A percentile compares a stretch with the other conserved stretches of the same genome.
These are phyloP conservation scores for Geotrichum reessii DNA, from an alignment of 1,139 yeast genomes.

Conservation along the genomic window DNA sequence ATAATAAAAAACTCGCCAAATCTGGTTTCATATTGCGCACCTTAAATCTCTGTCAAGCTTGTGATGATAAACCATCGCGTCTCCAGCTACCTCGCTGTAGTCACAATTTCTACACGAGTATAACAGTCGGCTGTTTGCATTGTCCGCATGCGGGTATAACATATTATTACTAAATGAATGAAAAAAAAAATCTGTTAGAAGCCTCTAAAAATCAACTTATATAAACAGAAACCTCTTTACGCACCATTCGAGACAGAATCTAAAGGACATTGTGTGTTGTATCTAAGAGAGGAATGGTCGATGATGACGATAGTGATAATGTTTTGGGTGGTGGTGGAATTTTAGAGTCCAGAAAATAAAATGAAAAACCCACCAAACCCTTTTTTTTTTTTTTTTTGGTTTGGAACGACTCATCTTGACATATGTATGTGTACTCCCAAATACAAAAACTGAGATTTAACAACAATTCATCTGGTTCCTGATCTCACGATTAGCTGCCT, in stretches of 20 bases:
- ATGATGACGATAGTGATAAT: conserved; percentile 6
- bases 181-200: conserved; percentile 16
- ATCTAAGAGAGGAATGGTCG: background rate
- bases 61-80: conserved; percentile 85
- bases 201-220: background rate
- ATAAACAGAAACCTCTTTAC: conserved; percentile 20
- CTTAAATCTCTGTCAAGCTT: conserved; percentile 81
- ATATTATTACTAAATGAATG: conserved; percentile 75
- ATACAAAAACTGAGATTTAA: no score
- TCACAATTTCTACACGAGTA: conserved; percentile 95
- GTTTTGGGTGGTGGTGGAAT: background rate
- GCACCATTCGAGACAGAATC: conserved; percentile 83
- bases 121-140: conserved; percentile 56
- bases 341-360: background rate
- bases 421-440: no score
- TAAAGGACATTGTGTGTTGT: conserved; percentile 68
- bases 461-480: no score
- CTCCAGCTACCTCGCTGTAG: conserved; percentile 86
- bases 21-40: background rate
- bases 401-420: background rate
- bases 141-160: conserved; percentile 98
- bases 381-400: background rate
- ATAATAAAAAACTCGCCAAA: no score
- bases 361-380: background rate
- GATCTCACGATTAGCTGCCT: no score